These are phyloP conservation scores for Schizochytrium sp. DNA, from an alignment of 108 stramenopile genomes.

Conservation along the genomic window DNA sequence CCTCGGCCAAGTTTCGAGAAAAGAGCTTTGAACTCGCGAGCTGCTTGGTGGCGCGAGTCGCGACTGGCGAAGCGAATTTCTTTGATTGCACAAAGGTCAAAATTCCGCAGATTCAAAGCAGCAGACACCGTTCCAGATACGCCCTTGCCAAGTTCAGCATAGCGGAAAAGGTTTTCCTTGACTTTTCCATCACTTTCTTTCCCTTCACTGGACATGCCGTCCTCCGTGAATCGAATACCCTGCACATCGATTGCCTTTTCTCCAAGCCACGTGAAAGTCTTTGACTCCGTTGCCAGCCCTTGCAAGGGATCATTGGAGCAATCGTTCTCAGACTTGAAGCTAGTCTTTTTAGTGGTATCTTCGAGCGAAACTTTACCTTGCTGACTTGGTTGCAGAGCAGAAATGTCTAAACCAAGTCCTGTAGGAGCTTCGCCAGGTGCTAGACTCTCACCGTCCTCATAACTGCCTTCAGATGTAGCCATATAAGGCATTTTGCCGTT, in stretches of 20 bases:
- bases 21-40: slow-evolving; percentile 73
- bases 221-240: background rate
- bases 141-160: slow-evolving; percentile 75
- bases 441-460: background rate
- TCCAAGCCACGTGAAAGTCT: background rate
- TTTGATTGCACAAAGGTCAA: slow-evolving; percentile 80
- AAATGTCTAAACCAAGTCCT: background rate
- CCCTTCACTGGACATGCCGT: background rate
- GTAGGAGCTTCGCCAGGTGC: background rate
- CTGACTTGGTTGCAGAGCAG: slow-evolving; percentile 12
- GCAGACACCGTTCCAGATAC: slow-evolving; percentile 75
- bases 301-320: background rate
- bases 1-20: slow-evolving; percentile 30
- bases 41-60: slow-evolving; percentile 73
- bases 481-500: background rate
- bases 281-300: background rate
- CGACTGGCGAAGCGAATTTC: slow-evolving; percentile 72
- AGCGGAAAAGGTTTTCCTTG: slow-evolving; percentile 69
- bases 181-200: background rate
- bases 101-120: slow-evolving; percentile 77
- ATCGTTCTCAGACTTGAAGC: too few relatives aligned
- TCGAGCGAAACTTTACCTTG: background rate
- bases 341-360: too few relatives aligned
- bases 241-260: background rate
- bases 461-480: background rate